A percentile compares a stretch with the other conserved stretches of the same genome.
Evolutionary conservation across 768 basidiomycete species (phyloP).

Genomic region (Tylopilus sp.): DNA sequence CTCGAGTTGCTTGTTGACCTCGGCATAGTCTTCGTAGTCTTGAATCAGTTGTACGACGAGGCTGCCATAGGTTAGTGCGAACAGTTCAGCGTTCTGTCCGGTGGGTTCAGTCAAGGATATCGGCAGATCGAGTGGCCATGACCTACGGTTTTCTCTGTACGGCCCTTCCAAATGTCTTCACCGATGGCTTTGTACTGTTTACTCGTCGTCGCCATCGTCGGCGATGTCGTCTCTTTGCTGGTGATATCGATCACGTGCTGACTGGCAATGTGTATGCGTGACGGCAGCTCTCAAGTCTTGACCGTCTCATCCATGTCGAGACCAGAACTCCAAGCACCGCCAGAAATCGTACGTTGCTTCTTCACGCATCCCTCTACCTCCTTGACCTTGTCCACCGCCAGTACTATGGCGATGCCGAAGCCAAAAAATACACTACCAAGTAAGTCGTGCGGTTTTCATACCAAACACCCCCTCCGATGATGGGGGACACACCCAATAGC

Average conservation of each 20-base stretch:
- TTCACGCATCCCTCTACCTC: too few species aligned
- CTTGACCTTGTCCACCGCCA: constrained; percentile 33
- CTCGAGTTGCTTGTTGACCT: constrained; percentile 95
- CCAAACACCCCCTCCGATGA: constrained; percentile 2
- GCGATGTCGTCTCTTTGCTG: not conserved
- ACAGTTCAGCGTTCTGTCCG: constrained; percentile 90
- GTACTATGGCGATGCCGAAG: constrained; percentile 97
- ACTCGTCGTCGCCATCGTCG: constrained; percentile 63
- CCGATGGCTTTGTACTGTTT: constrained; percentile 87
- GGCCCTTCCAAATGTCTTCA: constrained; percentile 94
- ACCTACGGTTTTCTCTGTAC: constrained; percentile 92
- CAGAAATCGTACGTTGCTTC: constrained; percentile 70
- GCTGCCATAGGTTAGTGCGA: constrained; percentile 95
- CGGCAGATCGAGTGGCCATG: not conserved
- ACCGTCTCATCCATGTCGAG: constrained; percentile 57
- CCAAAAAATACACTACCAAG: constrained; percentile 97
- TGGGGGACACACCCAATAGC: constrained; percentile 43
- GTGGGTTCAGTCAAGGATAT: constrained; percentile 12
- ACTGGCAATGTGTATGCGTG: not conserved
- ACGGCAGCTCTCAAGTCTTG: not conserved
- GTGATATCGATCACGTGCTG: constrained; percentile 25
- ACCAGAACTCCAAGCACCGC: constrained; percentile 85
- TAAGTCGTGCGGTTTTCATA: constrained; percentile 36
- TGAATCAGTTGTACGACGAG: constrained; percentile 98
- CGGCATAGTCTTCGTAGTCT: constrained; percentile 96